Conservation (phyloP, 163 green algal species). For the Trebouxia gelatinosa region DNA sequence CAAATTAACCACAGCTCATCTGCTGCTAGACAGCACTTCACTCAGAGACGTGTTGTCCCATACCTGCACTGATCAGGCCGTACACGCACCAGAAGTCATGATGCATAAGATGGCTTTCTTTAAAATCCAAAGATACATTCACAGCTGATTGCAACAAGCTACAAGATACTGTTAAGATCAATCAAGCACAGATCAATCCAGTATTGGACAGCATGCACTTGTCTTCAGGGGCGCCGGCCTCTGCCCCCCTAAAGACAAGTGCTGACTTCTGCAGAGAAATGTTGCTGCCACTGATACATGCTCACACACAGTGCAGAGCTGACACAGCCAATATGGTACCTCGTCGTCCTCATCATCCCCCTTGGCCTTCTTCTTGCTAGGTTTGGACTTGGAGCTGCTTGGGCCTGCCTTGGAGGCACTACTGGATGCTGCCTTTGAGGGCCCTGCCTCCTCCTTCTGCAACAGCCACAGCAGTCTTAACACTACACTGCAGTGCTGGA, state of each 20-base stretch:
- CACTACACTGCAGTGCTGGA: no score
- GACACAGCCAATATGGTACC: not conserved
- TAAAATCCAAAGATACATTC: no score
- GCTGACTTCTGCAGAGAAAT: not conserved
- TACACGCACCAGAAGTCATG: not conserved
- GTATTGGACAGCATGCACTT: not conserved
- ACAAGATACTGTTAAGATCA: no score
- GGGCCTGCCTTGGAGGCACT: slow-evolving; percentile 17
- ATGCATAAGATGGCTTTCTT: no score
- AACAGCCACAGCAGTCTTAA: no score
- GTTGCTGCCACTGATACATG: not conserved
- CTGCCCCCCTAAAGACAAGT: not conserved
- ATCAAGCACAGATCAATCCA: not conserved
- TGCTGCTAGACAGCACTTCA: not conserved
- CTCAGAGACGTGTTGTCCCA: not conserved
- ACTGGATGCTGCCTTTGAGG: slow-evolving; percentile 9
- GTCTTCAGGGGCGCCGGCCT: not conserved
- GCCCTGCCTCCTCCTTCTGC: no score
- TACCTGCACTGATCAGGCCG: not conserved
- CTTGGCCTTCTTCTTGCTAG: slow-evolving; percentile 34
- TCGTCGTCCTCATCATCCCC: slow-evolving; percentile 28
- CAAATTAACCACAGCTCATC: no score
- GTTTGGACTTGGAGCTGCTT: slow-evolving; percentile 25
- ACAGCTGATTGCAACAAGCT: no score
- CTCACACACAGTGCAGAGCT: not conserved